Conservation (phyloP, 805 yeast species). For the Ogataea minuta region DNA sequence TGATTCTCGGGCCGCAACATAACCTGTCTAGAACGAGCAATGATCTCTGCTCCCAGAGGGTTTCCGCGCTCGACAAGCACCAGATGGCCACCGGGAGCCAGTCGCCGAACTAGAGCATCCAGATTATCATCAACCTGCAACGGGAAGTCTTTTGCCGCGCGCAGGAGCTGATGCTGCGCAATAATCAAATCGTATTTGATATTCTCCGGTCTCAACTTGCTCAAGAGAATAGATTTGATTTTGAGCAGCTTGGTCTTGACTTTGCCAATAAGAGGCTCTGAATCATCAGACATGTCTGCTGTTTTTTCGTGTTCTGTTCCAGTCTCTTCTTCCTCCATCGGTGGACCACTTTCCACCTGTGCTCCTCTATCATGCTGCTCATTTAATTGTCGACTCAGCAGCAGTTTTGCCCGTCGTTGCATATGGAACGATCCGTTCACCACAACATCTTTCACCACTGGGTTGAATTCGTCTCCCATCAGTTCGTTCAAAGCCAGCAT, state of each 20-base stretch:
- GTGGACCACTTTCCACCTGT: constrained; percentile 3
- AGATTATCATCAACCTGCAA: constrained; percentile 68
- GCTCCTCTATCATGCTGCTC: constrained; percentile 46
- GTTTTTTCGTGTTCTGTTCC: constrained; percentile 9
- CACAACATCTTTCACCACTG: constrained; percentile 66
- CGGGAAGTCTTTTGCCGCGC: constrained; percentile 60
- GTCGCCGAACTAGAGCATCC: constrained; percentile 53
- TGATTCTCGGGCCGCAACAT: constrained; percentile 82
- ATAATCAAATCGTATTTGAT: constrained; percentile 77
- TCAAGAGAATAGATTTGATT: constrained; percentile 54
- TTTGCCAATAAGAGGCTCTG: constrained; percentile 43
- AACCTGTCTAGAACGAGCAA: constrained; percentile 87
- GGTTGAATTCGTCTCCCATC: constrained; percentile 62
- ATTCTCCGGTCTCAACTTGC: constrained; percentile 46
- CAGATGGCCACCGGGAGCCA: constrained; percentile 77
- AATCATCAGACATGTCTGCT: constrained; percentile 18
- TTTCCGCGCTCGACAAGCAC: constrained; percentile 86
- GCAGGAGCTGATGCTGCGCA: constrained; percentile 73
- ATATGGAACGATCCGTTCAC: constrained; percentile 68
- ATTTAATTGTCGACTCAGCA: constrained; percentile 65
- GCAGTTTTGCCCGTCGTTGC: constrained; percentile 75
- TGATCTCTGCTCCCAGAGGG: constrained; percentile 81
- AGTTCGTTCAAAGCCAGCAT: constrained; percentile 83
- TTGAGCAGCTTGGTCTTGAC: constrained; percentile 57
- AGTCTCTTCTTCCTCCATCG: constrained; percentile 5